A percentile compares a stretch with the other conserved stretches of the same genome.
phyloP scores from a whole-genome alignment of 2,329 filamentous ascomycete genomes.

The Aspergillus sp. region DNA sequence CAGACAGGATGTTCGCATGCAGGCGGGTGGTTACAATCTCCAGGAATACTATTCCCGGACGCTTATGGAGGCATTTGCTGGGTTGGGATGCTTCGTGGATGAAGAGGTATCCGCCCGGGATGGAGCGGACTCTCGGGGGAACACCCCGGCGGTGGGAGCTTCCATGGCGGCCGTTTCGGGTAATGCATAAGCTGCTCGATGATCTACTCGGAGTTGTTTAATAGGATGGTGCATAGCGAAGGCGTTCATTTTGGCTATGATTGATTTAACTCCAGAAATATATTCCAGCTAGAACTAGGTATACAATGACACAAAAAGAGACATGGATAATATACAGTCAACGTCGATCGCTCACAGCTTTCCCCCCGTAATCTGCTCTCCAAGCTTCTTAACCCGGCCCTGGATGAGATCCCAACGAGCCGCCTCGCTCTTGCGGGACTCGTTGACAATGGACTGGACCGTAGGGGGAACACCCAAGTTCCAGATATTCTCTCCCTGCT shows the following conservation, averaged over 20 bases:
- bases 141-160: conserved; percentile 15
- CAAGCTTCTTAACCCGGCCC: conserved; percentile 62
- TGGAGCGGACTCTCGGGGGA: conserved; percentile 15
- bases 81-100: conserved; percentile 80
- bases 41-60: conserved; percentile 78
- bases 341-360: conserved; percentile 48
- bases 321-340: conserved; percentile 24
- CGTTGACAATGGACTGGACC: conserved; percentile 30
- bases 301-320: conserved; percentile 13
- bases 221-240: conserved; percentile 15
- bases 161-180: conserved; percentile 25
- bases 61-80: conserved; percentile 85
- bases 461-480: conserved; percentile 47
- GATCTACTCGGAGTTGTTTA: neutral
- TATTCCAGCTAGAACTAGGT: conserved; percentile 9
- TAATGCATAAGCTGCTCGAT: neutral
- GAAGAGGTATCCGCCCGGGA: conserved; percentile 60
- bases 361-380: conserved; percentile 66
- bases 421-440: conserved; percentile 31
- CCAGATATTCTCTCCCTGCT: conserved; percentile 52
- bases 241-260: conserved; percentile 13
- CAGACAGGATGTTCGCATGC: conserved; percentile 63
- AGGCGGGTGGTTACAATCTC: conserved; percentile 79
- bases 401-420: conserved; percentile 47
- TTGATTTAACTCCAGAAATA: conserved; percentile 1